phyloP scores from a whole-genome alignment of 177 flowering plant genomes.

The Vitis hybrid region DNA sequence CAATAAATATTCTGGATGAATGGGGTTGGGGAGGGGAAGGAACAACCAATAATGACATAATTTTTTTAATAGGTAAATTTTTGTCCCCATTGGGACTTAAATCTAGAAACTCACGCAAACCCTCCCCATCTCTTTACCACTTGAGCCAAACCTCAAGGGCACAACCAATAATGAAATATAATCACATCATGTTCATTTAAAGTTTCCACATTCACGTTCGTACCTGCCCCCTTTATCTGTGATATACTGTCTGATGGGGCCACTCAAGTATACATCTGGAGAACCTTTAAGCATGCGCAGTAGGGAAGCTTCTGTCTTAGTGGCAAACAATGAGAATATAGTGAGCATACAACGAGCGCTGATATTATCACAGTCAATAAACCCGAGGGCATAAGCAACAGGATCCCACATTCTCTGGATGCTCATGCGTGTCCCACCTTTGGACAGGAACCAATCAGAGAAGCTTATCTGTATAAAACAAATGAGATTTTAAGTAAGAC shows the following conservation, averaged over 20 bases:
- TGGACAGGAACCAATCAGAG: slow-evolving; percentile 95
- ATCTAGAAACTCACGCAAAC: too few relatives aligned
- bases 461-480: slow-evolving; percentile 72
- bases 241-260: slow-evolving; percentile 91
- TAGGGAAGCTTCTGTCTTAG: slow-evolving; percentile 95
- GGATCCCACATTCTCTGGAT: slow-evolving; percentile 99
- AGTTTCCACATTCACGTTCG: background rate
- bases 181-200: background rate
- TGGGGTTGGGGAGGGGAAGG: background rate
- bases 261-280: slow-evolving; percentile 95
- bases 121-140: too few relatives aligned
- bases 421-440: slow-evolving; percentile 92
- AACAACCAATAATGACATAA: background rate
- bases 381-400: slow-evolving; percentile 98
- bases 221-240: slow-evolving; percentile 94
- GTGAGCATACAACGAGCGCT: slow-evolving; percentile 99
- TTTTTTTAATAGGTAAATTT: too few relatives aligned
- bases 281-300: slow-evolving; percentile 99
- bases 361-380: slow-evolving; percentile 96
- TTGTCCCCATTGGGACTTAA: too few relatives aligned
- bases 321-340: slow-evolving; percentile 91
- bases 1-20: background rate
- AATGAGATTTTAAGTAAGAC: slow-evolving; percentile 2
- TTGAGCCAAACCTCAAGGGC: too few relatives aligned
- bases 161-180: background rate